Base-by-base conservation (phyloP, 2,329 filamentous ascomycete species). In the Pseudogymnoascus sp. region DNA sequence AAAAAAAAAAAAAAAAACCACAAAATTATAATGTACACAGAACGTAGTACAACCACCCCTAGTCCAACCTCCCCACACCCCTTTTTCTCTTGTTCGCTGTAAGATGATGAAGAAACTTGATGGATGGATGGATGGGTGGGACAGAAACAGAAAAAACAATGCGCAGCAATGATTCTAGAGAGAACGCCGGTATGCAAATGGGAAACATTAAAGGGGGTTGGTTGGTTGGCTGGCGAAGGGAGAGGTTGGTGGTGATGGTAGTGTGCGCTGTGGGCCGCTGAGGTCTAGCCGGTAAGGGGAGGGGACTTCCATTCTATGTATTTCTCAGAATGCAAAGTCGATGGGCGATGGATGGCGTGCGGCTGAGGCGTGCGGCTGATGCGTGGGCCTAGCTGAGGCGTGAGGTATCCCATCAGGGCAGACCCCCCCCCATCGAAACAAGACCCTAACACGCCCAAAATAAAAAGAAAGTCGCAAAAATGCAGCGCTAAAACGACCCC, bases 1-100 rank as follows among this genome's bases (percentile, higher is more conserved):
- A 85, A 82, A 81, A 79, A 80, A 14, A 63, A n/a, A n/a, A n/a
- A n/a, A n/a, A 33, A 12, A 54, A 54, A 5, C 22, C 22, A 25
- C 22, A 33, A 54, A 33, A 54, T 20, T 54, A 54, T 54, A 54
- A 35, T 54, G 47, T 54, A 54, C 28, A 54, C 47, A 54, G 16
- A 37, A 54, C 28, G n/a, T 54, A 35, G 28, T 54, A 54, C 47
- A 54, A 11, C 11, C 25, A 12, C n/a, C 22, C 22, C 22, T 3
- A 4, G 4, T 25, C 22, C 4, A 25, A 25, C 22, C 22, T 18
- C 3, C 4, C 18, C 11, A 25, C 22, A 5, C 37, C 8, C 16
- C 37, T 9, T 47, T 47, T 8, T 16, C 20, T 30, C 43, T 50
- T 47, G 28, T 33, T n/a, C 47, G 47, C 47, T 54, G 47, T 3